Evolutionary conservation across 139 green algal genomes (phyloP).

Genomic region (Tetraselmis chui): DNA sequence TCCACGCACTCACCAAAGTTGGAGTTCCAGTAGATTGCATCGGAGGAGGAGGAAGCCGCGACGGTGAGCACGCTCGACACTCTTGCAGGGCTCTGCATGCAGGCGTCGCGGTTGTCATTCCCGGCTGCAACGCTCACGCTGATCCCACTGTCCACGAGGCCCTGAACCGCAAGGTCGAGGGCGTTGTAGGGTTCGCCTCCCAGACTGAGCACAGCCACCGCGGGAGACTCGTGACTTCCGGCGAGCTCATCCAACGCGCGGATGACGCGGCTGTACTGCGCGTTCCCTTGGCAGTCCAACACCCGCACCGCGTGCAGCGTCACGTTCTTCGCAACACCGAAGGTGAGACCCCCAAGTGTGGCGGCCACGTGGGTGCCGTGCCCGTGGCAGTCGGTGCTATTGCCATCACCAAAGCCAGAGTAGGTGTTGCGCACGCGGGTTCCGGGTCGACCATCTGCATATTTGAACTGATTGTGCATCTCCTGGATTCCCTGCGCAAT

Average conservation of each 20-base stretch:
- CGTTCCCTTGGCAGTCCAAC: constrained; percentile 53
- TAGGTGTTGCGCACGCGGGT: constrained; percentile 11
- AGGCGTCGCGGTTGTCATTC: constrained; percentile 50
- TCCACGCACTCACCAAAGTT: constrained; percentile 62
- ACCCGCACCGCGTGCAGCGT: constrained; percentile 34
- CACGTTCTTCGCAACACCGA: constrained; percentile 62
- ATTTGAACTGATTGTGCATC: constrained; percentile 22
- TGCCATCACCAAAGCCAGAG: constrained; percentile 13
- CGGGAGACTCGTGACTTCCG: constrained; percentile 3
- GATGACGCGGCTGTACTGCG: constrained; percentile 8
- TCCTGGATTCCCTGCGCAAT: constrained; percentile 20
- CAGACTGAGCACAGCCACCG: constrained; percentile 3
- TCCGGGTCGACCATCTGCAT: constrained; percentile 1
- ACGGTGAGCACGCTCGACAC: constrained; percentile 34
- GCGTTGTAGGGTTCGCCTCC: background rate
- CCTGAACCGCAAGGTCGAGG: background rate
- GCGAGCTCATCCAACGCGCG: constrained; percentile 1
- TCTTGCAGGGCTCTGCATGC: constrained; percentile 37
- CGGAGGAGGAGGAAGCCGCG: constrained; percentile 19
- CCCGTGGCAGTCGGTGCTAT: constrained; percentile 52
- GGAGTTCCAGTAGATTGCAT: constrained; percentile 29
- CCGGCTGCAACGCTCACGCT: constrained; percentile 44
- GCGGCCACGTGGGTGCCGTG: constrained; percentile 65
- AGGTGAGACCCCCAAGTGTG: constrained; percentile 45
- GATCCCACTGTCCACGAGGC: constrained; percentile 16